phyloP scores from a whole-genome alignment of 257 asterid species.

The Solanum ossicruentum region DNA sequence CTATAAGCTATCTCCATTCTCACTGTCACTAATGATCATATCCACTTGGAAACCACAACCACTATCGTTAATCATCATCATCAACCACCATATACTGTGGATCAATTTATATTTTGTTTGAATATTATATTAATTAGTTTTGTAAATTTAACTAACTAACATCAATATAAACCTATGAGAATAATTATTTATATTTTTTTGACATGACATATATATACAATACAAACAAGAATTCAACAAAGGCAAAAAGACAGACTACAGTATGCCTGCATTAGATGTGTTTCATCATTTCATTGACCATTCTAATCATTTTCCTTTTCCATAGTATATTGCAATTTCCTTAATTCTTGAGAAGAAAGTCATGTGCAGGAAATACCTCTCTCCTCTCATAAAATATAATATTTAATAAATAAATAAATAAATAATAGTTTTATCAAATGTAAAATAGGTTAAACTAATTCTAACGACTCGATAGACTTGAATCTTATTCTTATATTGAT shows the following conservation, averaged over 20 bases:
- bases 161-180: background rate
- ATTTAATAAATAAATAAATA: background rate
- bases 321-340: background rate
- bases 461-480: background rate
- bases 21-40: fast-evolving
- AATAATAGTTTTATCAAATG: background rate
- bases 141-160: background rate
- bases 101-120: background rate
- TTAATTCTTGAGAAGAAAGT: background rate
- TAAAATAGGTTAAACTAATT: background rate
- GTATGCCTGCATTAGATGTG: background rate
- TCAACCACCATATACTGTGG: background rate
- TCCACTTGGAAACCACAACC: no score
- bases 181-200: background rate
- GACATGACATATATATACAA: background rate
- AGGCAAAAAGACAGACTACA: background rate
- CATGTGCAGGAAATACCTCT: background rate
- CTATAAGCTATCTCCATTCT: background rate
- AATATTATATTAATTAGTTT: background rate
- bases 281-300: background rate
- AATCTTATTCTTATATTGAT: background rate
- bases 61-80: background rate
- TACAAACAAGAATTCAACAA: background rate
- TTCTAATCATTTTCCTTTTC: background rate
- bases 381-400: background rate